Conservation (phyloP, 768 basidiomycete species). For the Lactarius sp. region DNA sequence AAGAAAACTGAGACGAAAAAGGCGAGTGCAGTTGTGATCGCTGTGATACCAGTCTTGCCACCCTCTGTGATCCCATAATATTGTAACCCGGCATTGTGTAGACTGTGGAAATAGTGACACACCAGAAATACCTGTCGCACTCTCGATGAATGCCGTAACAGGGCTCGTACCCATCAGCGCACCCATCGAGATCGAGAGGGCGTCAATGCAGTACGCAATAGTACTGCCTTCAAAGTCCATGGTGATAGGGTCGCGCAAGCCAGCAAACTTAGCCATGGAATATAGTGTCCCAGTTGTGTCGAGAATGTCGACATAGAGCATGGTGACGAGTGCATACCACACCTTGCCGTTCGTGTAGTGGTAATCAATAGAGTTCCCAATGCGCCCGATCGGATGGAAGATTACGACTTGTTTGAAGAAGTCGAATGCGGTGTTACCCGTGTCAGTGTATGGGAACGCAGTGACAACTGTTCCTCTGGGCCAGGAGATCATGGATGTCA, state of each 20-base stretch:
- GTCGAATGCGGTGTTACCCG: conserved; percentile 69
- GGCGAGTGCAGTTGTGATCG: conserved; percentile 61
- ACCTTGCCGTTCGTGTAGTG: conserved; percentile 53
- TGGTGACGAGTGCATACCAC: conserved; percentile 85
- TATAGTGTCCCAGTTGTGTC: conserved; percentile 68
- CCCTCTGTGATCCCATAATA: conserved; percentile 61
- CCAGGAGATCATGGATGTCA: conserved; percentile 83
- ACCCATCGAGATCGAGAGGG: conserved; percentile 76
- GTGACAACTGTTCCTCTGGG: conserved; percentile 78
- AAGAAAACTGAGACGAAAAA: conserved; percentile 88
- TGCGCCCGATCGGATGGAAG: conserved; percentile 56
- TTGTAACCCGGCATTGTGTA: background rate
- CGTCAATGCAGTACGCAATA: conserved; percentile 78
- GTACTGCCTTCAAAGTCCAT: conserved; percentile 84
- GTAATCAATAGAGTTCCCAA: conserved; percentile 59
- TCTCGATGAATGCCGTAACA: conserved; percentile 80
- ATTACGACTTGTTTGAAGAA: conserved; percentile 84
- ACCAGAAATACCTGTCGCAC: conserved; percentile 76
- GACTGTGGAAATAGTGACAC: background rate
- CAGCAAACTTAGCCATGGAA: conserved; percentile 88
- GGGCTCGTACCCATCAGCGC: conserved; percentile 76
- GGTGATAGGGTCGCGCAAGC: conserved; percentile 78
- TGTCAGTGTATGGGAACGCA: conserved; percentile 66
- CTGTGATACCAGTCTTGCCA: conserved; percentile 82
- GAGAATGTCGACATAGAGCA: conserved; percentile 86